Conservation (phyloP, 208 protist genomes). For the Acanthamoeba lenticulata region DNA sequence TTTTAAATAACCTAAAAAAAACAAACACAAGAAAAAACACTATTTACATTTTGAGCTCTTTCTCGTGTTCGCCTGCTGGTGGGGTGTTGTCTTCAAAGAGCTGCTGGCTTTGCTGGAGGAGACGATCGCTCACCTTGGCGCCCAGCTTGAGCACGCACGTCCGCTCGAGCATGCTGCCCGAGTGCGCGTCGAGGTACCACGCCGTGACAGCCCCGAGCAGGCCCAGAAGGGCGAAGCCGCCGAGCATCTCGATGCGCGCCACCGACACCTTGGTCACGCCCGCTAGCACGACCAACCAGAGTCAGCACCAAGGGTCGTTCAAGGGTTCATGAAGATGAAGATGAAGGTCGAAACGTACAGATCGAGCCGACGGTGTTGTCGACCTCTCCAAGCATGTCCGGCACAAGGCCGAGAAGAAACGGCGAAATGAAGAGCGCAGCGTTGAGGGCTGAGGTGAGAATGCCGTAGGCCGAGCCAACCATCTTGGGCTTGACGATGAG, state of each 20-base stretch:
- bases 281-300: background rate
- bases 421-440: background rate
- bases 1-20: background rate
- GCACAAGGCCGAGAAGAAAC: background rate
- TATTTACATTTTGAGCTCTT: background rate
- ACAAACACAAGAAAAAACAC: background rate
- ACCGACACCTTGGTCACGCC: background rate
- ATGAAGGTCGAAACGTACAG: no score
- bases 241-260: background rate
- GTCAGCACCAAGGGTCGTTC: no score
- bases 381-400: background rate
- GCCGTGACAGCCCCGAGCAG: background rate
- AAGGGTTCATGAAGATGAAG: no score
- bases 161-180: background rate
- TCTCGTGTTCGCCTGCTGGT: no score
- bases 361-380: background rate
- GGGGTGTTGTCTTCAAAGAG: background rate
- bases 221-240: background rate
- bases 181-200: background rate
- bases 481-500: background rate
- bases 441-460: background rate
- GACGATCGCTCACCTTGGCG: background rate
- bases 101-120: background rate
- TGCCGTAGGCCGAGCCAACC: background rate
- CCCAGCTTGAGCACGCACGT: slow-evolving; percentile 10